These are phyloP conservation scores for Boletus reticuloceps DNA, from an alignment of 768 basidiomycete genomes.

Conservation along the genomic window DNA sequence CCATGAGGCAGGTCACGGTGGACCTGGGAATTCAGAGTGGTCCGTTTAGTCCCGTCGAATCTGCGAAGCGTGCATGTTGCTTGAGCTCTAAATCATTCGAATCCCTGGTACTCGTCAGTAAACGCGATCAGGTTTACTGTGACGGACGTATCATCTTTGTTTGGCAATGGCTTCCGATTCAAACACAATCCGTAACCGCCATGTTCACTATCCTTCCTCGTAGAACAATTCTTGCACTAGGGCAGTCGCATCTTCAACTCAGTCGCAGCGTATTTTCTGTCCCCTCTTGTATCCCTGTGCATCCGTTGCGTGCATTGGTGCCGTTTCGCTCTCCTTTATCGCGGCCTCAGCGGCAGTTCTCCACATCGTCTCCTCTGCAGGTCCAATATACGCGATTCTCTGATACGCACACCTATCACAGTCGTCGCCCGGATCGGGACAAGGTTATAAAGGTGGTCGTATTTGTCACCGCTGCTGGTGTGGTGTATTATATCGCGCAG, in stretches of 20 bases:
- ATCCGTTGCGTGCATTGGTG: background rate
- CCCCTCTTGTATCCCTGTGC: background rate
- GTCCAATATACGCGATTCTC: slow-evolving; percentile 31
- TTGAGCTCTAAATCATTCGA: background rate
- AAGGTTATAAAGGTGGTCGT: slow-evolving; percentile 13
- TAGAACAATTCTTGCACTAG: slow-evolving; percentile 1
- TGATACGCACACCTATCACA: background rate
- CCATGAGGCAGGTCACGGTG: slow-evolving; percentile 6
- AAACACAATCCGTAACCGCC: background rate
- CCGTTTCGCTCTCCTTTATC: background rate
- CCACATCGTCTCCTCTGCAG: slow-evolving; percentile 16
- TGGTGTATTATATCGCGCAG: slow-evolving; percentile 30
- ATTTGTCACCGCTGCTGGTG: slow-evolving; percentile 19
- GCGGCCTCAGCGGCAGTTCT: slow-evolving; percentile 16
- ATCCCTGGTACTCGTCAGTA: background rate
- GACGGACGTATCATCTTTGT: slow-evolving; percentile 3
- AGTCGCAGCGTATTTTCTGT: background rate
- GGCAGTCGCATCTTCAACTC: background rate
- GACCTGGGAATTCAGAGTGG: slow-evolving; percentile 5
- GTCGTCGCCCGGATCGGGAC: slow-evolving; percentile 6
- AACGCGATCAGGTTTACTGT: background rate
- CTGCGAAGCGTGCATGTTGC: background rate
- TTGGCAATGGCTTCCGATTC: slow-evolving; percentile 12
- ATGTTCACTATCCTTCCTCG: slow-evolving; percentile 10
- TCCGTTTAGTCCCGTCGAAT: too few species aligned